These are phyloP conservation scores for Pseudoturritis turrita DNA, from an alignment of 345 rosid genomes.

Conservation along the genomic window DNA sequence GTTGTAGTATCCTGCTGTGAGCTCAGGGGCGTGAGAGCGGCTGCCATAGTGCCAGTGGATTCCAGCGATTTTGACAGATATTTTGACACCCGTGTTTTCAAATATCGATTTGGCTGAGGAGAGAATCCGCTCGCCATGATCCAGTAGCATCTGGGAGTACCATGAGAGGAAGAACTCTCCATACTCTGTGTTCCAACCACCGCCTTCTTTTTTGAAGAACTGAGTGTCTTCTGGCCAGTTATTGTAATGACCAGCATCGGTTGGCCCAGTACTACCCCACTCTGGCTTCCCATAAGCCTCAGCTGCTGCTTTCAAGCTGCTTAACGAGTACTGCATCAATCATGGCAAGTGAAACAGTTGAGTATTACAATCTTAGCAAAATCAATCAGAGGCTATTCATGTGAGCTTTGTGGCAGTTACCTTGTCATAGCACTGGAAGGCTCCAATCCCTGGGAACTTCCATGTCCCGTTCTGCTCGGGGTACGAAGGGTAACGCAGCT, in stretches of 20 bases:
- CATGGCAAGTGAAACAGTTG: background rate
- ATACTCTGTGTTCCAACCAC: slow-evolving; percentile 75
- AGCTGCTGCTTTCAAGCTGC: slow-evolving; percentile 86
- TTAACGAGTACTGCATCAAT: slow-evolving; percentile 62
- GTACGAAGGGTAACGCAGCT: slow-evolving; percentile 88
- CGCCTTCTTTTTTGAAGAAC: slow-evolving; percentile 74
- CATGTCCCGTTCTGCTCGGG: slow-evolving; percentile 84
- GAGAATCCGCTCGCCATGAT: slow-evolving; percentile 77
- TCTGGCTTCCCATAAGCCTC: slow-evolving; percentile 85
- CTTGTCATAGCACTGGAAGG: slow-evolving; percentile 96
- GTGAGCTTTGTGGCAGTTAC: slow-evolving; percentile 25
- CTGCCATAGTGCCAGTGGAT: slow-evolving; percentile 99
- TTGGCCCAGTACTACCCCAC: slow-evolving; percentile 94
- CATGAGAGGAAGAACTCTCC: slow-evolving; percentile 91
- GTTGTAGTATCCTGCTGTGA: slow-evolving; percentile 96
- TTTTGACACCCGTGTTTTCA: slow-evolving; percentile 47
- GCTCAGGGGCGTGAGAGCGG: slow-evolving; percentile 95
- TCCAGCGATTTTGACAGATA: slow-evolving; percentile 89
- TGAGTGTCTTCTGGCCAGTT: slow-evolving; percentile 96
- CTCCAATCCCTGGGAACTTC: slow-evolving; percentile 98
- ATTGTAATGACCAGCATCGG: slow-evolving; percentile 92
- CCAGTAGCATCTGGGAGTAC: slow-evolving; percentile 87
- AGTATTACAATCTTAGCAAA: background rate
- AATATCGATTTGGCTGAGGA: slow-evolving; percentile 59
- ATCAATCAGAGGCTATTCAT: background rate